A percentile compares a stretch with the other conserved stretches of the same genome.
phyloP scores from a whole-genome alignment of 805 yeast species.

The Yarrowia bubula region DNA sequence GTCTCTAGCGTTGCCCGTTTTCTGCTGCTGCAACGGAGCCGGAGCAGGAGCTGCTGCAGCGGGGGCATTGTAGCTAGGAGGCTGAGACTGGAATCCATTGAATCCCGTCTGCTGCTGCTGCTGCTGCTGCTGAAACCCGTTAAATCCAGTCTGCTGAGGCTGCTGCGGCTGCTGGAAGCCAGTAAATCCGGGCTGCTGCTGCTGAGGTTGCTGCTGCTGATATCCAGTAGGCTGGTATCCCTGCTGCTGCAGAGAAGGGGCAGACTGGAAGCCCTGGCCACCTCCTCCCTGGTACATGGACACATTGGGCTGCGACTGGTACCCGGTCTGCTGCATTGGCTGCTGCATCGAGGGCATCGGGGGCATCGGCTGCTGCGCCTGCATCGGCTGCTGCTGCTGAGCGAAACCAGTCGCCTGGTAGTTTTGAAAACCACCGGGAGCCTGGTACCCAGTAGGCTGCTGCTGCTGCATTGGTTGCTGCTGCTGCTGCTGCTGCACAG shows the following conservation, averaged over 20 bases:
- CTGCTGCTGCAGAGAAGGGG: slow-evolving; percentile 27
- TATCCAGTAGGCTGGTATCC: not conserved
- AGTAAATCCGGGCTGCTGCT: slow-evolving; percentile 9
- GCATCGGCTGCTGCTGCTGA: slow-evolving; percentile 12
- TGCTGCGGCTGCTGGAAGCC: slow-evolving; percentile 12
- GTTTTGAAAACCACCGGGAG: slow-evolving; percentile 24
- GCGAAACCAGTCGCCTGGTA: slow-evolving; percentile 28
- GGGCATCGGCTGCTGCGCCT: slow-evolving; percentile 29
- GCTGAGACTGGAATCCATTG: slow-evolving; percentile 28
- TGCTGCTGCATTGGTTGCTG: slow-evolving; percentile 23
- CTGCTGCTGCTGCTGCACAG: slow-evolving; percentile 20
- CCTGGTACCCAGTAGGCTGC: slow-evolving; percentile 13
- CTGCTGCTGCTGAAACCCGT: slow-evolving; percentile 30
- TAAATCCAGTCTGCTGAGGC: slow-evolving; percentile 11
- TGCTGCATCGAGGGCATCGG: slow-evolving; percentile 32
- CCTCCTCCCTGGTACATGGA: slow-evolving; percentile 25
- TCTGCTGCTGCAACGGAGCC: slow-evolving; percentile 24
- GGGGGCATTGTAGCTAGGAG: slow-evolving; percentile 36
- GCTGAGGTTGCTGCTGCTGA: not conserved
- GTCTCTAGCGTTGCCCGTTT: slow-evolving; percentile 21
- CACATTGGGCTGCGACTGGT: slow-evolving; percentile 28
- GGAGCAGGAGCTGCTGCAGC: not conserved
- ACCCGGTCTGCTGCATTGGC: slow-evolving; percentile 27
- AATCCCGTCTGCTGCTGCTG: slow-evolving; percentile 5
- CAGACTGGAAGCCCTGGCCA: slow-evolving; percentile 25